Evolutionary conservation across 106 monocot species (phyloP).

Genomic region (Acorus calamus): DNA sequence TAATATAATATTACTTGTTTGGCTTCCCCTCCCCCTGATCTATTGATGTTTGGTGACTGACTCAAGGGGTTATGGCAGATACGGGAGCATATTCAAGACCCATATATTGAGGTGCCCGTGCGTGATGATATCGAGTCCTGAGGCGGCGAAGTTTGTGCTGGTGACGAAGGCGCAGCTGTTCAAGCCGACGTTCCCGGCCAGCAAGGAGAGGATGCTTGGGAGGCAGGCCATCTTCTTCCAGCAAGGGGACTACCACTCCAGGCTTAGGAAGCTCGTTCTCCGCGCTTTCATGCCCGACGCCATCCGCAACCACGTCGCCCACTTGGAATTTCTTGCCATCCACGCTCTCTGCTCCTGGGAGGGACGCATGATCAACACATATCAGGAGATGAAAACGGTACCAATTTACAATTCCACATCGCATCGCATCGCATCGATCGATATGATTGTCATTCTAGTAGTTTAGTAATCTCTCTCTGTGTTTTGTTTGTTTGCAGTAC

Average conservation of each 20-base stretch:
- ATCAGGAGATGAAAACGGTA: constrained; percentile 89
- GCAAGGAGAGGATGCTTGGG: constrained; percentile 89
- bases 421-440: too few relatives aligned
- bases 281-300: constrained; percentile 76
- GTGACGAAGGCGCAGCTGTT: constrained; percentile 65
- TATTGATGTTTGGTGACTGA: not conserved
- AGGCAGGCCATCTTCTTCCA: constrained; percentile 93
- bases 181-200: constrained; percentile 88
- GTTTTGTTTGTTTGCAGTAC: constrained; percentile 36
- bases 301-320: constrained; percentile 31
- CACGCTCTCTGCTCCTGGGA: constrained; percentile 56
- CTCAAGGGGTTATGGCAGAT: constrained; percentile 10
- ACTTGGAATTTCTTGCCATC: constrained; percentile 44
- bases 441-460: too few relatives aligned
- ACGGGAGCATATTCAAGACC: constrained; percentile 81
- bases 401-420: too few relatives aligned
- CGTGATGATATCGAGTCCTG: constrained; percentile 63
- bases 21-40: too few relatives aligned
- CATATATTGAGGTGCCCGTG: constrained; percentile 82
- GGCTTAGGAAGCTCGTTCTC: constrained; percentile 55
- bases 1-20: not conserved
- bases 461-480: too few relatives aligned
- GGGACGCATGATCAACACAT: constrained; percentile 53
- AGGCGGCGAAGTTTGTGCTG: constrained; percentile 79
- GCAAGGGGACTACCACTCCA: constrained; percentile 63